A percentile compares a stretch with the other conserved stretches of the same genome.
These are phyloP conservation scores for Rutstroemia sp. DNA, from an alignment of 2,329 filamentous ascomycete genomes.

Conservation along the genomic window DNA sequence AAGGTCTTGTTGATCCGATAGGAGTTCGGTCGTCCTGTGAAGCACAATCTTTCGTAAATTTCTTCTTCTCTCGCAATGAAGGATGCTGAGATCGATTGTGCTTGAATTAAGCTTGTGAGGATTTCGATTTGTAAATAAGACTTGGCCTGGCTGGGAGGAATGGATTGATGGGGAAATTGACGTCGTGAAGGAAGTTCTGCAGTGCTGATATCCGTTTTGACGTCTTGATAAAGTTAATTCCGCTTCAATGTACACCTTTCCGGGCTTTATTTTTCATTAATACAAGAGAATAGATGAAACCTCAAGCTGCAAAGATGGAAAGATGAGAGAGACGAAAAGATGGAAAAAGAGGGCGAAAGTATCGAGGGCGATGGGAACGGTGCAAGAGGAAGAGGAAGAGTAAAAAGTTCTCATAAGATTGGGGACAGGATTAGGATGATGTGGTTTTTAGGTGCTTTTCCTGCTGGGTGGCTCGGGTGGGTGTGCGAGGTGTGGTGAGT, in stretches of 20 bases:
- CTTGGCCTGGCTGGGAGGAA: not conserved
- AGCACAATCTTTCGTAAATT: slow-evolving; percentile 14
- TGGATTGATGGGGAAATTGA: not conserved
- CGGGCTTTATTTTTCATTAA: slow-evolving; percentile 7
- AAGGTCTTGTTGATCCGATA: slow-evolving; percentile 21
- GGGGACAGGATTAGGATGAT: not conserved
- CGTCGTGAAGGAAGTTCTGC: not conserved
- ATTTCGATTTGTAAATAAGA: not conserved
- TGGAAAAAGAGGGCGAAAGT: not conserved
- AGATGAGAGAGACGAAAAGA: slow-evolving; percentile 4
- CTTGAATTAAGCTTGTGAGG: slow-evolving; percentile 5
- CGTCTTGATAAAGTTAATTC: not conserved
- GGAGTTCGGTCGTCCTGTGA: slow-evolving; percentile 26
- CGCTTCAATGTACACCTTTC: slow-evolving; percentile 3
- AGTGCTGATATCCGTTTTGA: not conserved
- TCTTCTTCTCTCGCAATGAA: not conserved
- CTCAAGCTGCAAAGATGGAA: not conserved
- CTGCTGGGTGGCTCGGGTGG: too few species aligned
- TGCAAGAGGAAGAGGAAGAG: not conserved
- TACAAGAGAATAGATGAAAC: slow-evolving; percentile 6
- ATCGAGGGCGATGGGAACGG: too few species aligned
- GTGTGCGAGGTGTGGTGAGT: not conserved
- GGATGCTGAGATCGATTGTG: slow-evolving; percentile 8
- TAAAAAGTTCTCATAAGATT: not conserved
- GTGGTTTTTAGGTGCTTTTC: not conserved